Base-by-base conservation (phyloP, 2,329 filamentous ascomycete species). In the Penicillium sp. region DNA sequence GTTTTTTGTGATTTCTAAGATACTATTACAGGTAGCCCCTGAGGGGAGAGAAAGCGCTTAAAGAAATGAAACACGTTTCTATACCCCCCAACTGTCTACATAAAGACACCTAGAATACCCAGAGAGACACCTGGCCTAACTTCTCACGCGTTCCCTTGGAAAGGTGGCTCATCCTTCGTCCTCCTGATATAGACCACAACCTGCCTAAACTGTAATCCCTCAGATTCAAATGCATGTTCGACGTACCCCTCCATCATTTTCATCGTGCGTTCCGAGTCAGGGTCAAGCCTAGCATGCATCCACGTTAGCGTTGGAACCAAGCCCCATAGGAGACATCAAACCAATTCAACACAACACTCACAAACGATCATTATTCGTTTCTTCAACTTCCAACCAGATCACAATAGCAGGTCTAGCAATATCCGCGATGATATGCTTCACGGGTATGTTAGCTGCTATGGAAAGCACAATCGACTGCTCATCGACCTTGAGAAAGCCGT, bases 381-480 rank as follows among this genome's bases (percentile, higher is more conserved):
- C 53, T 12, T 52, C 27, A 2, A 67, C 59, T 0, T 46, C 59
- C 48, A 65, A 55, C 68, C 68, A 70, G 10, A 71, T 54, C 52
- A 70, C 63, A n/a, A 67, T 57, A 2, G 60, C 65, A 7, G 73
- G 74, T 42, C 67, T 69, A 40, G 72, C 67, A 46, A 72, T 60
- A 58, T 76, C 74, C n/a, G 70, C 67, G 35, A 77, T 61, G 25
- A 76, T 68, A 55, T 76, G 69, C 46, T 70, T 72, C 6, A 75
- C 63, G 0, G 74, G 70, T 0, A 72, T 63, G 40, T 69, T 64
- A 2, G 71, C 57, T 34, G 64, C 67, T 10, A 68, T 54, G 0
- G 72, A 72, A 50, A 77, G 61, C n/a, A 76, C 70, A 29, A 73
- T 48, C 13, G 72, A 71, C n/a, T 68, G 53, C 6, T 72, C 65